Base-by-base conservation (phyloP, 2,329 filamentous ascomycete species). In the Pseudohalonectria lignicola region DNA sequence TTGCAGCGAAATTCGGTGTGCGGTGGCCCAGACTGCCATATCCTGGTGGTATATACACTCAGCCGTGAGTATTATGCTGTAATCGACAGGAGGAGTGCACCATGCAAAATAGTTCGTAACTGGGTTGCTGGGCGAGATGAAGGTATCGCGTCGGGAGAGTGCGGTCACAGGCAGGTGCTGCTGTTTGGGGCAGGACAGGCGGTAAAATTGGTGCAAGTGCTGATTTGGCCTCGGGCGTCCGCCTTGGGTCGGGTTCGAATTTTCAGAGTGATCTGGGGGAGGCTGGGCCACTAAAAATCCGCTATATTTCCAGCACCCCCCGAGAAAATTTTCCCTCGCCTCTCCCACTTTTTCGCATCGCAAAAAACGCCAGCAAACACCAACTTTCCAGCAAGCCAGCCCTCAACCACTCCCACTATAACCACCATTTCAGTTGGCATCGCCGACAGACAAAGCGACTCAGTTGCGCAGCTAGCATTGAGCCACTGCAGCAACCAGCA, bases 261-360 rank as follows among this genome's bases (percentile, higher is more conserved):
- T n/a, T 10, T 31, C 29, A 15, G 31, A 33, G 31, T 33, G 31
- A 33, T 33, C 17, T 17, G 15, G 31, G 12, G n/a, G n/a, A 33
- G 34, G 16, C 34, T 31, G 34, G 16, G 34, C 25, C 34, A 25
- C 33, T 16, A 25, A 26, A 35, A 35, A 33, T 12, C 31, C 17
- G 31, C 15, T 33, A 13, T 33, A 17, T 13, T 17, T 19, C 17
- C 31, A 31, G 31, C 31, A 19, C 31, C 17, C 31, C 8, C 31
- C 31, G 16, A 17, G 17, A 19, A 33, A 33, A 33, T 11, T 33
- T 33, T n/a, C 31, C 15, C 15, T 33, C 31, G 31, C 15, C 5
- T 33, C 17, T 19, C 15, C 17, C 17, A 18, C 31, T 33, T 13
- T 33, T 17, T 33, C 17, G 29, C n/a, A 31, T 31, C 29, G n/a